Base-by-base conservation (phyloP, 2,329 filamentous ascomycete genomes). In the Arthrobotrys musiformis region DNA sequence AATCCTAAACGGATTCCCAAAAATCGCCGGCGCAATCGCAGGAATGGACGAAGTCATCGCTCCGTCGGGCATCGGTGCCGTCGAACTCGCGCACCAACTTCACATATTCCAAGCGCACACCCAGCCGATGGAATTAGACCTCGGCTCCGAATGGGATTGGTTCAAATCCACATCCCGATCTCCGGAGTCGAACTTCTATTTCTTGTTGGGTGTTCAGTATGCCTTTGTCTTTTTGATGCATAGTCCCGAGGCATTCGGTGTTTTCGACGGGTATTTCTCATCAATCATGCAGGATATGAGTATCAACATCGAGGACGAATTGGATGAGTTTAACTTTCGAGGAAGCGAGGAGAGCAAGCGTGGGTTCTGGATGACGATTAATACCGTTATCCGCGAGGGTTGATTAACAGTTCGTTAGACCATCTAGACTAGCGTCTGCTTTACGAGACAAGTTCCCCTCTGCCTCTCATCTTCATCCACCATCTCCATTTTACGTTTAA, bases 21-120 rank as follows among this genome's bases (percentile, higher is more conserved):
- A 80, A n/a, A 83, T 84, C 70, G 81, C 81, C 0, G 76, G 80
- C 17, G 81, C 82, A 2, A 83, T 84, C 2, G 82, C 82, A 1
- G 84, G 83, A n/a, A 85, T 85, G 83, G 82, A 84, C 50, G 84
- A 84, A 78, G 81, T 83, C 17, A 11, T 44, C 22, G 15, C 46
- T 6, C 70, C 70, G 9, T 75, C 54, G 5, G 30, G 54, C 6
- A n/a, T 56, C 1, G 46, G 62, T 7, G 30, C 56, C 7, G 26
- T 62, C 8, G 70, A 75, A 9, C n/a, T 68, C 7, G 70, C 62
- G 2, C 22, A 52, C 24, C n/a, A 44, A n/a, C 50, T 73, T 13
- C 44, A 56, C 8, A 4, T 33, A 24, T 8, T 1, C 28, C 17
- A 35, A 9, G n/a, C 6, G 3, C 33, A 22, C 9, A 22, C n/a